Evolutionary conservation across 495 filamentous ascomycete species (phyloP), one percentile per base, ranked within the genome.

Genomic region (Hypoxylon rickii): DNA sequence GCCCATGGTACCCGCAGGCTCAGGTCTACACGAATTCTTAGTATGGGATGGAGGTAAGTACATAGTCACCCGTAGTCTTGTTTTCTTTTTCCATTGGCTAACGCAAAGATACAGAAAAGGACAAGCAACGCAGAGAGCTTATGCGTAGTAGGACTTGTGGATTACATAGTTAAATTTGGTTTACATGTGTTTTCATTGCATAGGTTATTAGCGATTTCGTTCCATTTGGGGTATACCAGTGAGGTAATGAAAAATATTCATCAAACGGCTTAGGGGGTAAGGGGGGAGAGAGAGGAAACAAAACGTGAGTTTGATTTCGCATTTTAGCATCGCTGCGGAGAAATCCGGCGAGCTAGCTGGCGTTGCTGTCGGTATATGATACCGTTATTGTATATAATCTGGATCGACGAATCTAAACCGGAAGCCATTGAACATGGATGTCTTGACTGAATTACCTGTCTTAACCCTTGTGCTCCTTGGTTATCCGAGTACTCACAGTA

Each of bases 1-100:
- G 44, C 94, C 94, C 15, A 97, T 97, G 94, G 94, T 98, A 41
- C 92, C 92, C 17, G 85, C 81, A 22, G 94, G 95, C 22, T 84
- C 78, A 52, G 95, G 79, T 52, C 78, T 98, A 59, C 90, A 97
- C 67, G 95, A 98, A 74, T 96, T 97, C 76, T 75, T 96, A 65
- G 79, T 92, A 15, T 98, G 90, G 71, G 93, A 98, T 70, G 79
- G 83, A 80, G 84, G 89, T 92, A 65, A 48, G 73, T 71, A 21
- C 12, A 32, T 38, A 3, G 11, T 50, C 24, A 5, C 18, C 32
- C 41, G 12, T 37, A 10, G 10, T 10, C 7, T 20, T 19, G 32
- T 15, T 11, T 26, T 1, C 8, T 7, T 43, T 18, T 36, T 11
- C 70, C 61, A 73, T 50, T 39, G 51, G 58, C 72, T 73, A 55